Percentiles rank a stretch among this genome's conserved stretches.
Evolutionary conservation across 768 basidiomycete species (phyloP).

Genomic region (Hericium alpestre): DNA sequence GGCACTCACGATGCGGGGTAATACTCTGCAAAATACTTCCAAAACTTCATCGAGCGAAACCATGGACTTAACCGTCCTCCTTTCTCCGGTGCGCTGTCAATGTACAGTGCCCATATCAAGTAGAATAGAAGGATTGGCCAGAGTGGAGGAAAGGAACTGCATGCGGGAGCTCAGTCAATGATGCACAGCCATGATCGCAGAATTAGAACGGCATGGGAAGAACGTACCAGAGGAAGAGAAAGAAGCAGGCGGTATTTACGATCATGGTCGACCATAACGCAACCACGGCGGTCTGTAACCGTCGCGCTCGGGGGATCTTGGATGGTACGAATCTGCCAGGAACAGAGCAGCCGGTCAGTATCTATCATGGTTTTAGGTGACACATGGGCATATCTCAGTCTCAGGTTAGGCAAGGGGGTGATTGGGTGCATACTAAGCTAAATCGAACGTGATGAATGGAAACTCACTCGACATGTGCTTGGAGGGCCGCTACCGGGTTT

Average conservation of each 20-base stretch:
- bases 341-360: background rate
- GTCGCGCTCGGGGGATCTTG: slow-evolving; percentile 72
- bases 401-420: background rate
- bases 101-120: slow-evolving; percentile 61
- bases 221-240: slow-evolving; percentile 75
- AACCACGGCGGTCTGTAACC: slow-evolving; percentile 84
- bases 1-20: slow-evolving; percentile 77
- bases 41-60: slow-evolving; percentile 61
- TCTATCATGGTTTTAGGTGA: background rate
- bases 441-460: slow-evolving; percentile 3
- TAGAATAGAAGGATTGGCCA: slow-evolving; percentile 83
- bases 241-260: slow-evolving; percentile 50
- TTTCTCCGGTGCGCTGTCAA: slow-evolving; percentile 67
- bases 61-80: slow-evolving; percentile 65
- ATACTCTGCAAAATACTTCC: slow-evolving; percentile 88
- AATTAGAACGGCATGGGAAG: background rate
- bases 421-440: background rate
- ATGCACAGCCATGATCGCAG: background rate
- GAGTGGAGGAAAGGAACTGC: slow-evolving; percentile 75
- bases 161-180: background rate
- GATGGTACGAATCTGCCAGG: slow-evolving; percentile 68
- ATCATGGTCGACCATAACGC: slow-evolving; percentile 83
- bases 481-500: slow-evolving; percentile 52
- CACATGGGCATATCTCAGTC: background rate
- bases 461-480: slow-evolving; percentile 65